Percentiles rank a stretch among this genome's conserved stretches.
phyloP scores from a whole-genome alignment of 495 filamentous ascomycete species.

The Hypoxylon rickii region DNA sequence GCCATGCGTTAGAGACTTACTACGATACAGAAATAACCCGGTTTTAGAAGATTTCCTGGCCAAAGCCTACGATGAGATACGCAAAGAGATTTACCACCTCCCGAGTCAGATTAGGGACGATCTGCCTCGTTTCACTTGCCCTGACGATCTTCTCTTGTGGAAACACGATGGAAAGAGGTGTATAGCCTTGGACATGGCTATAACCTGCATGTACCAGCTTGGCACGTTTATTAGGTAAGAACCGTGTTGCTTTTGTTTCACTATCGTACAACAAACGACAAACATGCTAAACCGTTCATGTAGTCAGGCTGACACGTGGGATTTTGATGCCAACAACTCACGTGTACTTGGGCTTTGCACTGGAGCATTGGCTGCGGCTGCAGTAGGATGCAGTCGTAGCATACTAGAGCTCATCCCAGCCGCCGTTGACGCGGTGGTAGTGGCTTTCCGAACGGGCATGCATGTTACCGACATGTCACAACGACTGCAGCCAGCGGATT shows the following conservation, averaged over 20 bases:
- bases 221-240: slow-evolving; percentile 39
- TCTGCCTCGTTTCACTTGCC: slow-evolving; percentile 31
- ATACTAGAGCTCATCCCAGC: slow-evolving; percentile 62
- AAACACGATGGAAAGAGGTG: slow-evolving; percentile 27
- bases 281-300: neutral
- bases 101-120: slow-evolving; percentile 21
- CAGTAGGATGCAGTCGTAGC: slow-evolving; percentile 61
- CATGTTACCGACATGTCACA: slow-evolving; percentile 27
- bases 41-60: slow-evolving; percentile 60
- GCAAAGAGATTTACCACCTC: slow-evolving; percentile 53
- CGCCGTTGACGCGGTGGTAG: slow-evolving; percentile 64
- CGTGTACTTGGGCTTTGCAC: slow-evolving; percentile 59
- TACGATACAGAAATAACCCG: slow-evolving; percentile 59
- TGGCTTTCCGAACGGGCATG: slow-evolving; percentile 66
- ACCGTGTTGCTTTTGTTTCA: neutral
- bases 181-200: slow-evolving; percentile 40
- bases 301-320: slow-evolving; percentile 1
- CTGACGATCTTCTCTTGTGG: slow-evolving; percentile 36
- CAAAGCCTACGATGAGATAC: slow-evolving; percentile 57
- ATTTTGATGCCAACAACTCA: neutral
- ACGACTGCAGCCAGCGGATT: neutral
- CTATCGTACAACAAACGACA: no score
- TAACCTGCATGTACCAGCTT: slow-evolving; percentile 42
- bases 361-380: slow-evolving; percentile 64
- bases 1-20: slow-evolving; percentile 55